phyloP scores from a whole-genome alignment of 2,329 filamentous ascomycete species.

The Botryotinia convoluta region DNA sequence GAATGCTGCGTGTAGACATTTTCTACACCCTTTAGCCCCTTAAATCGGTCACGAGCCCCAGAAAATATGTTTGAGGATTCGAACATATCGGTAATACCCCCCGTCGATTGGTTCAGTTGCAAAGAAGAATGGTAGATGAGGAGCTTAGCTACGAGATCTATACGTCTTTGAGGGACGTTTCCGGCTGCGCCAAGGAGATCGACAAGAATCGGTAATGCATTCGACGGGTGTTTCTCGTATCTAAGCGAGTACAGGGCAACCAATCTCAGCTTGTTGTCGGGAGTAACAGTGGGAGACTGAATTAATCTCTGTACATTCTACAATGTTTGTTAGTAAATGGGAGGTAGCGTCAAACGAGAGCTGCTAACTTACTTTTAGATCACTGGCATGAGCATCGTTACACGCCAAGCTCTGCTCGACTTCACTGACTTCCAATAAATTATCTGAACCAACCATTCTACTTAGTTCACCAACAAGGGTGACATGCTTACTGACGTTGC shows the following conservation, averaged over 20 bases:
- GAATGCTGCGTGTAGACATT: constrained; percentile 99
- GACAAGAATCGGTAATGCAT: constrained; percentile 77
- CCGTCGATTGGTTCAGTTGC: constrained; percentile 70
- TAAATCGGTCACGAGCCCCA: constrained; percentile 81
- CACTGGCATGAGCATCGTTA: constrained; percentile 88
- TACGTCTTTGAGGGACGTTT: constrained; percentile 71
- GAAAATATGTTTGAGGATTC: constrained; percentile 90
- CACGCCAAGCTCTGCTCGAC: constrained; percentile 95
- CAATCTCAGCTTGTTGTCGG: constrained; percentile 81
- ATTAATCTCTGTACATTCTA: constrained; percentile 84
- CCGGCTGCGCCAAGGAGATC: constrained; percentile 84
- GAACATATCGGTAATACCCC: constrained; percentile 87
- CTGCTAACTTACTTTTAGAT: constrained; percentile 68
- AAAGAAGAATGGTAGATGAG: constrained; percentile 84
- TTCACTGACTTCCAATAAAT: constrained; percentile 92
- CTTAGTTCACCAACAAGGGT: constrained; percentile 93
- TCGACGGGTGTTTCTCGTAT: constrained; percentile 83
- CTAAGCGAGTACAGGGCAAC: constrained; percentile 94
- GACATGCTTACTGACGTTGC: constrained; percentile 98
- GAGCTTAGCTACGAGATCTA: constrained; percentile 78
- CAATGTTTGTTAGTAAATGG: constrained; percentile 24
- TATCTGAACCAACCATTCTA: constrained; percentile 79
- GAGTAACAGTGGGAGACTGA: constrained; percentile 70
- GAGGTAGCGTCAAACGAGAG: background rate
- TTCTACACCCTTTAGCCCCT: constrained; percentile 93